Percentiles rank a stretch among this genome's conserved stretches.
phyloP scores from a whole-genome alignment of 495 filamentous ascomycete species.

The Aspergillus sparsus region DNA sequence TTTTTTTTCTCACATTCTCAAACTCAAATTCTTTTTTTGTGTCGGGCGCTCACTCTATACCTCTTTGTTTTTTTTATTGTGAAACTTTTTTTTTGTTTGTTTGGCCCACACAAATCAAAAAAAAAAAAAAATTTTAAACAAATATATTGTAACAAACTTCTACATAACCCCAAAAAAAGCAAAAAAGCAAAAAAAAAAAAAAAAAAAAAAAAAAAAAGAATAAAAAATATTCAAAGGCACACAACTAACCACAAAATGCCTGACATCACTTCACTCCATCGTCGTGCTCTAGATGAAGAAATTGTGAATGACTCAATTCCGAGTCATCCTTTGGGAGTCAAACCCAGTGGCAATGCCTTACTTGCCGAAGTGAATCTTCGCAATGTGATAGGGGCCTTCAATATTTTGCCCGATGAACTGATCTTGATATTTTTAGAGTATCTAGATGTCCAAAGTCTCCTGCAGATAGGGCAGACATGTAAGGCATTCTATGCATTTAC shows the following conservation, averaged over 20 bases:
- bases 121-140: too few relatives aligned
- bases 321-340: conserved; percentile 80
- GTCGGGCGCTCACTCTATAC: too few relatives aligned
- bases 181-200: too few relatives aligned
- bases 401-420: conserved; percentile 75
- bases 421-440: conserved; percentile 73
- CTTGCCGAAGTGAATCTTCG: conserved; percentile 66
- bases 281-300: conserved; percentile 13
- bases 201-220: too few relatives aligned
- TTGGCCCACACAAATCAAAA: too few relatives aligned
- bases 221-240: too few relatives aligned
- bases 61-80: too few relatives aligned
- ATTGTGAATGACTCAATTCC: conserved; percentile 51
- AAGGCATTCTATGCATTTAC: conserved; percentile 88
- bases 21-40: too few relatives aligned
- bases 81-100: too few relatives aligned
- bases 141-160: too few relatives aligned
- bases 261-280: conserved; percentile 31
- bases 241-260: conserved; percentile 24
- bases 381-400: conserved; percentile 60
- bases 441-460: conserved; percentile 63
- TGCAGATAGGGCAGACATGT: conserved; percentile 76
- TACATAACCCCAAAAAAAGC: too few relatives aligned
- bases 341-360: conserved; percentile 85
- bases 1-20: too few relatives aligned